Evolutionary conservation across 1,284 basidiomycete species (phyloP), one percentile per base, ranked within the genome.

Genomic region (Tilletia horrida): DNA sequence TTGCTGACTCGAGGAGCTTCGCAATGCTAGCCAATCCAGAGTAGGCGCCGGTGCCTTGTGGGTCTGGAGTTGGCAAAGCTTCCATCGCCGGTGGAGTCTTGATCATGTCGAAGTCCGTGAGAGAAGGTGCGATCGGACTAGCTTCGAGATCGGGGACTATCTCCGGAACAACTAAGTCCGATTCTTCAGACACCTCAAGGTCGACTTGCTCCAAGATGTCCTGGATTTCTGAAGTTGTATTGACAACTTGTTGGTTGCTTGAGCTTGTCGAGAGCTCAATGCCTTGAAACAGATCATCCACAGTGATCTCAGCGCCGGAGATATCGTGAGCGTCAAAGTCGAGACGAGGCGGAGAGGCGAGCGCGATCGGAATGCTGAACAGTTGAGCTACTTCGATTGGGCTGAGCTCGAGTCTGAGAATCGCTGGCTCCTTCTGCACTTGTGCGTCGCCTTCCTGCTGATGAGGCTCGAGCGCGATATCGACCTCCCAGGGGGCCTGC

Each of bases 341-440:
- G 18, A 59, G 13, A n/a, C 21, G 45, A 16, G 16, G 16, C 31
- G 55, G 55, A 6, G 31, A 31, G 55, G 29, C 25, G 7, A 18
- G 27, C 29, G 27, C 29, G 25, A 59, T 59, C 2, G 55, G 9
- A 6, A 59, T 40, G 55, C 31, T 59, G 55, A 59, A 59, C 8
- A 59, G 55, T 16, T 59, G 25, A 14, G 55, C 55, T 14, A 59
- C 55, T n/a, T 59, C 29, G 14, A 59, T 27, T 13, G 55, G 55
- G 27, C 55, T 59, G 27, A 59, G 55, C 55, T 59, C 55, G 55
- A 59, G 55, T n/a, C 31, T 25, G 55, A 59, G 55, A 59, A 59
- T 59, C 27, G 31, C 55, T 13, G 27, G 23, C 31, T 59, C 55
- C 16, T n/a, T 16, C 16, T 18, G 3, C 16, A 18, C 35, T 21